Conservation (phyloP, 2,329 filamentous ascomycete species). For the Eurotiales sp. region DNA sequence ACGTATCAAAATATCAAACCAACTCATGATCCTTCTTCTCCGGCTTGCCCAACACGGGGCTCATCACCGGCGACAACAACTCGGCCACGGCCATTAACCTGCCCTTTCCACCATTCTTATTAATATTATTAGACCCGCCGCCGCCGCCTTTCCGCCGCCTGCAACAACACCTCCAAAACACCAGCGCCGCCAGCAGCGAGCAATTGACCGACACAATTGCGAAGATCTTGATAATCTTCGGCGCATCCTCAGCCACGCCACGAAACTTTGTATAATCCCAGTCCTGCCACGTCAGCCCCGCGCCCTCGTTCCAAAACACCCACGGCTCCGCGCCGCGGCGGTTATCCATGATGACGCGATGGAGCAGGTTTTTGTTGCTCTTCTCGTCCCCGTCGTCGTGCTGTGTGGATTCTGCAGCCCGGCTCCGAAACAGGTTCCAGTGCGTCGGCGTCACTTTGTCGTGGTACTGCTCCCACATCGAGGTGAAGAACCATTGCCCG, state of each 20-base stretch:
- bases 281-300: conserved; percentile 10
- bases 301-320: conserved; percentile 15
- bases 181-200: neutral
- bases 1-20: conserved; percentile 8
- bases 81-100: conserved; percentile 5
- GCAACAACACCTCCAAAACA: conserved; percentile 11
- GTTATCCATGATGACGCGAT: conserved; percentile 15
- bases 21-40: conserved; percentile 2
- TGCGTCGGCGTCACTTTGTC: neutral
- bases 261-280: conserved; percentile 14
- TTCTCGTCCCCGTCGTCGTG: neutral
- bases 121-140: too few relatives aligned
- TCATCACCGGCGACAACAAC: neutral
- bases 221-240: neutral
- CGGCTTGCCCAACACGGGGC: conserved; percentile 1
- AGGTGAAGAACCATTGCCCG: conserved; percentile 15
- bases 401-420: neutral
- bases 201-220: neutral
- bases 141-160: conserved; percentile 1
- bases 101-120: neutral
- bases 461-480: conserved; percentile 16
- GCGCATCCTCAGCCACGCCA: conserved; percentile 6
- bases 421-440: conserved; percentile 6
- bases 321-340: conserved; percentile 14
- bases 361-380: conserved; percentile 1